These are phyloP conservation scores for Alloascoidea hylecoeti DNA, from an alignment of 805 yeast genomes.

Conservation along the genomic window DNA sequence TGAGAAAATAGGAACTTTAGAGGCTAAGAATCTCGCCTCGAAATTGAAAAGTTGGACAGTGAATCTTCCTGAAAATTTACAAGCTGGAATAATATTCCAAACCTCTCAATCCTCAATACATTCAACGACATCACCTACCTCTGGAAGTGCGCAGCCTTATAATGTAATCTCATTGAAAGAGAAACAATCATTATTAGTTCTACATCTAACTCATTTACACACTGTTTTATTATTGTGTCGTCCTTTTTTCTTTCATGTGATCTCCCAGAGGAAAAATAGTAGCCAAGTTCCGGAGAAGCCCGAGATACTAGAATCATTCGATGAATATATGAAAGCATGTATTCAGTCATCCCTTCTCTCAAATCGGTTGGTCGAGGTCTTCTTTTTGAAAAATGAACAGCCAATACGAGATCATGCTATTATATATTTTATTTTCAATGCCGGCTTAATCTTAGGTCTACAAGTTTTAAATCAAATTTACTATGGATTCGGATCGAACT, in stretches of 20 bases:
- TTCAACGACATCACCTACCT: no score
- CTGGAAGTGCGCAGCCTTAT: no score
- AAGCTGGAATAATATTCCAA: not conserved
- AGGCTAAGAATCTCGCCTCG: not conserved
- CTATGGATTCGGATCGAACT: not conserved
- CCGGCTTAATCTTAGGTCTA: slow-evolving; percentile 2
- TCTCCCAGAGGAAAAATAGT: slow-evolving; percentile 1
- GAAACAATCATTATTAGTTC: not conserved
- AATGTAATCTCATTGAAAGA: not conserved
- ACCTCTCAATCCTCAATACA: no score
- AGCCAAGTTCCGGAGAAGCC: not conserved
- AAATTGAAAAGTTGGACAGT: not conserved
- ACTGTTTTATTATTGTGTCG: not conserved
- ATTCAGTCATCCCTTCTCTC: slow-evolving; percentile 1
- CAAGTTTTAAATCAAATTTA: slow-evolving; percentile 2
- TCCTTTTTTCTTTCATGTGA: slow-evolving; percentile 2
- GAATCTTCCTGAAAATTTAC: not conserved
- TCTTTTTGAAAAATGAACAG: not conserved
- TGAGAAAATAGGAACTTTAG: not conserved
- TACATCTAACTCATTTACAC: slow-evolving; percentile 3
- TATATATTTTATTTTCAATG: slow-evolving; percentile 1
- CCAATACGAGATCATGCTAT: not conserved
- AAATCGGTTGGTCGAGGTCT: not conserved
- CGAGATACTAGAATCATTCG: no score
- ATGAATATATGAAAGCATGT: slow-evolving; percentile 1